A percentile compares a stretch with the other conserved stretches of the same genome.
phyloP scores from a whole-genome alignment of 352 stramenopile genomes.

The Thalassiosira delicatula region DNA sequence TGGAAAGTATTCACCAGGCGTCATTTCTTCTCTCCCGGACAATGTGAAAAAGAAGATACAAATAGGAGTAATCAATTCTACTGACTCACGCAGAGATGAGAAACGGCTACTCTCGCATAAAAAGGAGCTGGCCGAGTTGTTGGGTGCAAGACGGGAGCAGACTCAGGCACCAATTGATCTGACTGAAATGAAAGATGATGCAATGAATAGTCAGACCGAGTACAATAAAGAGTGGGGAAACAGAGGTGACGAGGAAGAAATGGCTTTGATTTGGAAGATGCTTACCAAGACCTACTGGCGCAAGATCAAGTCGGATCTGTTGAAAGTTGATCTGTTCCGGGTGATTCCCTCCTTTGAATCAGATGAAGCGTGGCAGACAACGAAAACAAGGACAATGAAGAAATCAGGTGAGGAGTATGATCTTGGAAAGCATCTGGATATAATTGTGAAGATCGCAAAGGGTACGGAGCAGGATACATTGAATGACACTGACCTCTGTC shows the following conservation, averaged over 20 bases:
- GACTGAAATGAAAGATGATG: not conserved
- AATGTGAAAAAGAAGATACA: not conserved
- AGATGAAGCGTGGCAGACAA: not conserved
- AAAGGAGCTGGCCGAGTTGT: not conserved
- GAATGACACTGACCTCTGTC: no score
- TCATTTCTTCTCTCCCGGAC: not conserved
- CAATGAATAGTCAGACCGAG: not conserved
- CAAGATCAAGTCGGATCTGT: not conserved
- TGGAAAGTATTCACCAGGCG: not conserved
- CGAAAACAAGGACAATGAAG: not conserved
- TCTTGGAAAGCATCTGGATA: no score
- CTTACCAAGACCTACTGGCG: not conserved
- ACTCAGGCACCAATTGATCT: no score
- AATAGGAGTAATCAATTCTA: not conserved
- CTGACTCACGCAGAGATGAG: not conserved
- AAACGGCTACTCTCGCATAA: not conserved
- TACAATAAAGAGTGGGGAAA: not conserved
- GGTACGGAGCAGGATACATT: no score
- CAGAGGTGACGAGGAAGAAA: not conserved
- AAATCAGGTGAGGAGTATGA: no score
- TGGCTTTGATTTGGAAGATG: not conserved
- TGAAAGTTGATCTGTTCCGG: not conserved
- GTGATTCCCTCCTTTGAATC: not conserved
- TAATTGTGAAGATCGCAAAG: no score
- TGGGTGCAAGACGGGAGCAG: no score